A percentile compares a stretch with the other conserved stretches of the same genome.
Conservation (phyloP, 768 basidiomycete genomes). For the Russula lepida region DNA sequence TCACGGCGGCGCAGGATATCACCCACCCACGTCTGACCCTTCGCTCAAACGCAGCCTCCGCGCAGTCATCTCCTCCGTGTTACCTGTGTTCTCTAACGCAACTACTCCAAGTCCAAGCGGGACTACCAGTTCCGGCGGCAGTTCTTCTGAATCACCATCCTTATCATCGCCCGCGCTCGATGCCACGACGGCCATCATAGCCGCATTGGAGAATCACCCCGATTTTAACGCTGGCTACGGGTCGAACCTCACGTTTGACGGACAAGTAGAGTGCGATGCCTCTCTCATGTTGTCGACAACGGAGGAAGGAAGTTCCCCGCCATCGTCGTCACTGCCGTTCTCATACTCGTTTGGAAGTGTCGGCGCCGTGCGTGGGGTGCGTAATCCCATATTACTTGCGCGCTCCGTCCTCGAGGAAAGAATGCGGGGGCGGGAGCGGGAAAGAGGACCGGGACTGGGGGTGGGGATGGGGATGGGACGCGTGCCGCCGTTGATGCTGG, state of each 20-base stretch:
- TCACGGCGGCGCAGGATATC: conserved; percentile 75
- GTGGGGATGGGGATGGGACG: conserved; percentile 40
- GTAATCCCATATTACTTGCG: conserved; percentile 62
- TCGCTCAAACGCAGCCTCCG: conserved; percentile 47
- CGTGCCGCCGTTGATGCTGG: conserved; percentile 60
- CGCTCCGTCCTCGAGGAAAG: conserved; percentile 48
- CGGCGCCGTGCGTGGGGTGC: conserved; percentile 57
- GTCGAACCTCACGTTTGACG: conserved; percentile 68
- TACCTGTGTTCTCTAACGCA: not conserved
- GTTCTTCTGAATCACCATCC: not conserved
- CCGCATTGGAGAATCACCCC: not conserved
- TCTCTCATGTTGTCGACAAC: conserved; percentile 48
- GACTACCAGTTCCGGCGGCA: not conserved
- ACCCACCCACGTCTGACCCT: conserved; percentile 29
- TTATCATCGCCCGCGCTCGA: not conserved
- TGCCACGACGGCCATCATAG: not conserved
- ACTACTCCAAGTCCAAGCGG: not conserved
- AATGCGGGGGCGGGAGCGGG: conserved; percentile 12
- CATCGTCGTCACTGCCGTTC: not conserved
- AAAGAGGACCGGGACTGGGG: conserved; percentile 33
- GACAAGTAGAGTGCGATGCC: conserved; percentile 77
- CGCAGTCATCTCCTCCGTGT: conserved; percentile 45
- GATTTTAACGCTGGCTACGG: conserved; percentile 46
- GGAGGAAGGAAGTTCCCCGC: not conserved
- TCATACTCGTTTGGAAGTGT: conserved; percentile 52